A percentile compares a stretch with the other conserved stretches of the same genome.
These are phyloP conservation scores for Pharnaceum exiguum DNA, from an alignment of 148 eudicot species.

Conservation along the genomic window DNA sequence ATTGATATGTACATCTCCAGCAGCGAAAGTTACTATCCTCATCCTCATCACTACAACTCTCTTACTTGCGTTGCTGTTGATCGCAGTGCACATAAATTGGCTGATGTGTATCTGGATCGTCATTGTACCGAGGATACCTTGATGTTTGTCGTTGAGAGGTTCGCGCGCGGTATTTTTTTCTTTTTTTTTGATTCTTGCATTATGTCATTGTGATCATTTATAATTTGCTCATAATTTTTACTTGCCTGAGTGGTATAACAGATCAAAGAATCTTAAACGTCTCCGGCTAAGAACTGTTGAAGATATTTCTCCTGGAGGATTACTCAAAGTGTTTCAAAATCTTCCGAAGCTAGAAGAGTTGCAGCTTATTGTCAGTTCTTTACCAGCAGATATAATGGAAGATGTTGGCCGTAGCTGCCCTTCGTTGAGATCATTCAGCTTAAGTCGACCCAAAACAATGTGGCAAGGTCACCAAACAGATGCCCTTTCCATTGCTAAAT, in stretches of 20 bases:
- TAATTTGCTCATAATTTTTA: no score
- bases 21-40: neutral
- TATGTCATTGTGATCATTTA: no score
- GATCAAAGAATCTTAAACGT: no score
- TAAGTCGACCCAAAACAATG: conserved; percentile 16
- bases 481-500: conserved; percentile 28
- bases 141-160: conserved; percentile 30
- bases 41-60: conserved; percentile 6
- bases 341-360: conserved; percentile 45
- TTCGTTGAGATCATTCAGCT: conserved; percentile 30
- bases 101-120: conserved; percentile 16
- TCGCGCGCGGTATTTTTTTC: neutral
- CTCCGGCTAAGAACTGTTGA: conserved; percentile 31
- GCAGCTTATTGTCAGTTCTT: conserved; percentile 15
- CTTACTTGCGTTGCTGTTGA: conserved; percentile 23
- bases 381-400: conserved; percentile 22
- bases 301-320: conserved; percentile 16
- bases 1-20: conserved; percentile 32
- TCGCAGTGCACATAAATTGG: conserved; percentile 26
- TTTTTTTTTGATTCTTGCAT: no score
- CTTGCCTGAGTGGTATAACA: conserved; percentile 38
- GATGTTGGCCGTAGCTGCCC: conserved; percentile 40
- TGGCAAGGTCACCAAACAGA: conserved; percentile 12
- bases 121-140: conserved; percentile 21
- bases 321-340: conserved; percentile 31